Base-by-base conservation (phyloP, 148 eudicot genomes). In the Talinum fruticosum region DNA sequence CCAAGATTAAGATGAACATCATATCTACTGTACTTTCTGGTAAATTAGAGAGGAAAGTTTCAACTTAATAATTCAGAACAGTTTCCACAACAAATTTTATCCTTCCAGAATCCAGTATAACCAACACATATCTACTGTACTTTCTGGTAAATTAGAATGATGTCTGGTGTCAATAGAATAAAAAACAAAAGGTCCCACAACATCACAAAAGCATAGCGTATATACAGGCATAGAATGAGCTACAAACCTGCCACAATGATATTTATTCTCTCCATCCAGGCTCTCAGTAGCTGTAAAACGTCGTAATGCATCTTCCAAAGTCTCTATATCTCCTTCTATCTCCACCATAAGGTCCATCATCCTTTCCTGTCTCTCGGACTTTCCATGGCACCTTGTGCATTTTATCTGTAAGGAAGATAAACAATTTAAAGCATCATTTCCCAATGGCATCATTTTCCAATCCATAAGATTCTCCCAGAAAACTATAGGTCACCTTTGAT, bases 291-390 rank as follows among this genome's bases (percentile, higher is more conserved):
- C 78, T 12, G 97, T 92, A 62, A 89, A 94, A 70, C 82, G 80
- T 61, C 78, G 79, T 28, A 94, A 80, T 75, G 98, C 98, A 81
- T 89, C 92, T 76, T 94, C 98, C 70, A 94, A 72, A 38, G 93
- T 92, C 68, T 86, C 88, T 72, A 92, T 85, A 75, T 94, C 88
- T 80, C 98, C 98, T 65, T 74, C 90, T 47, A 94, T 90, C 85
- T 94, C 98, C 72, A 90, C 93, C 19, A 91, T 84, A 36, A 94
- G 92, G 84, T 94, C 98, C 98, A 94, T 92, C 83, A 94, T 90
- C 80, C 90, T 88, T 73, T 94, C 98, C 68, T 79, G 85, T 45
- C 78, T 86, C 82, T 89, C 90, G 69, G 98, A 92, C 80, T 87
- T 94, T 51, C 84, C 85, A 53, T 83, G 89, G 72, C 97, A 94